Evolutionary conservation across 2,329 filamentous ascomycete species (phyloP).

Genomic region (Pseudocercospora fijiensis): DNA sequence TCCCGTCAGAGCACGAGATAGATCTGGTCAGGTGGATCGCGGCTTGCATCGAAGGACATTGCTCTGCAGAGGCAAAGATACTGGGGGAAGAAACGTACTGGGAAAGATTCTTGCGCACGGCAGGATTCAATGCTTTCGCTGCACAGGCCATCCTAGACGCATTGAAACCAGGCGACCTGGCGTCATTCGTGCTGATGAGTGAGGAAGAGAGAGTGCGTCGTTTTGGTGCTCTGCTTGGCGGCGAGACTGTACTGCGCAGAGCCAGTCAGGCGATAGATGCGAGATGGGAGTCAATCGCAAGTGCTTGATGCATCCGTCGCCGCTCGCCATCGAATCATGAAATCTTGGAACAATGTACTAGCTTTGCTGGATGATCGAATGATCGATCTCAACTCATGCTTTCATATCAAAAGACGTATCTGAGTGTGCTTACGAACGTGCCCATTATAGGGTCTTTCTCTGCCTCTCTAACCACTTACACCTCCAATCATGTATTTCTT

Average conservation of each 20-base stretch:
- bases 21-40: conserved; percentile 17
- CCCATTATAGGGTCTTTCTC: neutral
- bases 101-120: conserved; percentile 65
- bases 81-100: conserved; percentile 59
- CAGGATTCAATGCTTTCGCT: conserved; percentile 69
- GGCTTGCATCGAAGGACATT: conserved; percentile 39
- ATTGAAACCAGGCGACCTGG: conserved; percentile 45
- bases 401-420: neutral
- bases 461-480: neutral
- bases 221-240: conserved; percentile 58
- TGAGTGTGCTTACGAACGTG: neutral
- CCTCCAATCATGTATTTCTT: neutral
- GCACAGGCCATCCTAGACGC: conserved; percentile 62
- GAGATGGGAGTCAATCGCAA: conserved; percentile 18
- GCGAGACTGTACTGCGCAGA: conserved; percentile 53
- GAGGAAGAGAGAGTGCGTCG: conserved; percentile 48
- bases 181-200: conserved; percentile 59
- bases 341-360: neutral
- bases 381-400: neutral
- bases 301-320: neutral
- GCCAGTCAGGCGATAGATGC: conserved; percentile 55
- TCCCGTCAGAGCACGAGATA: conserved; percentile 44
- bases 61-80: conserved; percentile 28
- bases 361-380: neutral
- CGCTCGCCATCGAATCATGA: neutral